These are phyloP conservation scores for Penicillium longicatenatum DNA, from an alignment of 495 filamentous ascomycete genomes.

Conservation along the genomic window DNA sequence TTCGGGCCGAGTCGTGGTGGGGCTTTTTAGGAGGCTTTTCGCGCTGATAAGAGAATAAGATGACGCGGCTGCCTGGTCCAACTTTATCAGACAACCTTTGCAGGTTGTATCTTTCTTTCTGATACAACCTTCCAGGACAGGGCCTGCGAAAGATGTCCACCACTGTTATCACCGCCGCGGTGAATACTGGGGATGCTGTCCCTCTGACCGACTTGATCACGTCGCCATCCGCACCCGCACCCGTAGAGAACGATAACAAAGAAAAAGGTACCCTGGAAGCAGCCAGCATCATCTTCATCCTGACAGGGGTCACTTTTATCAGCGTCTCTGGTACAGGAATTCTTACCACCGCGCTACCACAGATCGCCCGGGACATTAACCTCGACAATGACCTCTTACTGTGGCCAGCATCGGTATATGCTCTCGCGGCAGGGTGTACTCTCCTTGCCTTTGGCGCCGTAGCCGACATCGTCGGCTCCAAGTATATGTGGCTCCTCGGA, in stretches of 20 bases:
- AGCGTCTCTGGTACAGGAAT: conserved; percentile 18
- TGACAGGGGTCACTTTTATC: neutral
- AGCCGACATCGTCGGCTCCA: conserved; percentile 51
- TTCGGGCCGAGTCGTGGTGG: too few species aligned
- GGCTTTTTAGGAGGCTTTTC: too few species aligned
- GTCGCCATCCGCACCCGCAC: too few species aligned
- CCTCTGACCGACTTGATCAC: too few species aligned
- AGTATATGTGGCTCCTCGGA: conserved; percentile 45
- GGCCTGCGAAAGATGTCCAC: too few species aligned
- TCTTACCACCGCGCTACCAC: conserved; percentile 50
- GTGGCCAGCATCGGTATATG: conserved; percentile 42
- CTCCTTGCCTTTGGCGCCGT: conserved; percentile 52
- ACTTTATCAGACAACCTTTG: too few species aligned
- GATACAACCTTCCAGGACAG: too few species aligned
- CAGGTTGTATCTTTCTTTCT: too few species aligned
- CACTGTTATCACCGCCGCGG: too few species aligned
- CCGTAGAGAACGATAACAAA: neutral
- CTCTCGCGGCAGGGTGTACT: conserved; percentile 43
- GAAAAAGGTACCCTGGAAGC: neutral
- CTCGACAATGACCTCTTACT: conserved; percentile 40
- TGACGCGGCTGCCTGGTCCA: too few species aligned
- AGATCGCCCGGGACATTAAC: conserved; percentile 48
- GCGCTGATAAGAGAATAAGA: too few species aligned
- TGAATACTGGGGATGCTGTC: too few species aligned
- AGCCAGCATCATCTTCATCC: neutral